Base-by-base conservation (phyloP, 176 grass and related monocot species). In the Coix lacrymajobi region DNA sequence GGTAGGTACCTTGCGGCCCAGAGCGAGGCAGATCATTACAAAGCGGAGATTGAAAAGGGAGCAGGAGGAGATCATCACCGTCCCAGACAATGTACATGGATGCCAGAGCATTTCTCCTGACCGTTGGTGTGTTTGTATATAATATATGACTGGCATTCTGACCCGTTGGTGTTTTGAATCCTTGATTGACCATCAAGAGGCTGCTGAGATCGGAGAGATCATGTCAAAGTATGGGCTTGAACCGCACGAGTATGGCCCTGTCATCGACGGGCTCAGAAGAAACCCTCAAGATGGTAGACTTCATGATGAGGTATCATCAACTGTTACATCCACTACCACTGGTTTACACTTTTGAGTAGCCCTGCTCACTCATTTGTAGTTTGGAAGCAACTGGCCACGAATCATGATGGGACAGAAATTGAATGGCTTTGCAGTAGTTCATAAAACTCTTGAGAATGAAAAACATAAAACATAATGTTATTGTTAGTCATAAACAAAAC, bases 221-320 rank as follows among this genome's bases (percentile, higher is more conserved):
- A 81, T 97, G 71, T 88, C 85, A 1, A 69, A 90, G 78, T 97
- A 94, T 9, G 94, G 94, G 57, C 87, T 97, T 2, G 66, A 90
- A 30, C 94, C 92, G 0, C 82, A 90, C 30, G 89, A 94, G 58
- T 97, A 97, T 76, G 78, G 79, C 54, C 89, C 94, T 20, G 85
- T 97, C 7, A 84, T 92, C 17, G 83, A 87, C n/a, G 85, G 91
- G 22, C 88, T 97, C 54, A 64, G 89, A 26, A 88, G 85, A 81
- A 97, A 94, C 45, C 92, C 92, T 9, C 79, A 97, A 54, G 94
- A 92, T 36, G 94, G 85, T 97, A 6, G 89, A 97, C 52, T 97
- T 97, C 85, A 97, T 97, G 94, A 97, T 97, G 94, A 97, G 87
- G 94, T 97, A 92, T 41, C 51, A 76, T 19, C 52, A 67, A 41